Evolutionary conservation across 192 early-diverging fungal species (phyloP), one percentile per base, ranked within the genome.

Genomic region (Coemansia sp.): DNA sequence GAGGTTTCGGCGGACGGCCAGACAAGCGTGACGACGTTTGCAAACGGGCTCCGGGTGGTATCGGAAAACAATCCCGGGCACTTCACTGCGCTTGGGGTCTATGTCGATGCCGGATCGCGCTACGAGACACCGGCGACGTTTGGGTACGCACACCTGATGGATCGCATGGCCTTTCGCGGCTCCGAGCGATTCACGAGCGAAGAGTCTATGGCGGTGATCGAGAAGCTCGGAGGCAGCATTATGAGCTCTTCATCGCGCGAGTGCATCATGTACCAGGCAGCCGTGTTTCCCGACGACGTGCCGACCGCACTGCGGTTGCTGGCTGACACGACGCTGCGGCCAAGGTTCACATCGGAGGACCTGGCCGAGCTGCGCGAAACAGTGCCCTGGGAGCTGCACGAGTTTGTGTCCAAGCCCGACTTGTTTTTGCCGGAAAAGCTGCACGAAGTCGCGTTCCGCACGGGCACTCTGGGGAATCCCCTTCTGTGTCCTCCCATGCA

Each of bases 261-360:
- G 70, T 84, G 90, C 55, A 94, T 98, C 75, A 93, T 95, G 87
- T 98, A 97, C 71, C 95, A 95, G 69, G 89, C 91, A 6, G 87
- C 92, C 6, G 88, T 98, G 23, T 94, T 98, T 67, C 86, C 83
- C 4, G 85, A 92, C 63, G 93, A 96, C 74, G 64, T 95, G 22
- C 69, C 78, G 1, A 78, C 84, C 19, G 86, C 92, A n/a, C 50
- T 95, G 35, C 60, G 82, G 14, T 76, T 95, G 22, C 85, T 97
- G 63, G 85, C 90, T 0, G 88, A 96, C 52, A 90, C 92, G 8
- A 87, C 95, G 23, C 83, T 87, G 61, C 85, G 87, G 54, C 93
- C 95, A 7, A 65, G 58, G 28, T 87, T 95, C 27, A 58, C 84
- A 19, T 75, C 81, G 11, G 88, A 87, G 29, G 97, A 98, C 62